These are phyloP conservation scores for Mycena rosella DNA, from an alignment of 768 basidiomycete species.

Conservation along the genomic window DNA sequence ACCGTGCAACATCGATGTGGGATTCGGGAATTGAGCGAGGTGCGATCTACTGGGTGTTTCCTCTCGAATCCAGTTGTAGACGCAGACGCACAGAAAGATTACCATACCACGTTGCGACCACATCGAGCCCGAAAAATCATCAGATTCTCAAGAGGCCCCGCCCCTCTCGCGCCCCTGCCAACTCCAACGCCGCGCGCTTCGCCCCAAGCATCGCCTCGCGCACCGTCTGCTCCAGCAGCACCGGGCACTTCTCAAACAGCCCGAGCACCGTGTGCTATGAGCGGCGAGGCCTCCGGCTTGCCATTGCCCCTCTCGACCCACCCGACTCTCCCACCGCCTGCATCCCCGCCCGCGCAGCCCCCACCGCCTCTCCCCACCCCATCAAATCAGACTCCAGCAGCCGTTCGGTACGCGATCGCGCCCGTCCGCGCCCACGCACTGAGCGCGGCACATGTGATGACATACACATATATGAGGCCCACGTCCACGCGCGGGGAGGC, in stretches of 20 bases:
- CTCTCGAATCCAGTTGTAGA: no score
- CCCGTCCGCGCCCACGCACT: slow-evolving; percentile 50
- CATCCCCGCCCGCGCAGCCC: slow-evolving; percentile 9
- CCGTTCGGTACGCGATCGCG: slow-evolving; percentile 35
- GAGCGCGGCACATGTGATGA: no score
- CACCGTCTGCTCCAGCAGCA: slow-evolving; percentile 24
- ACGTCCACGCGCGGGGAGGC: slow-evolving; percentile 49
- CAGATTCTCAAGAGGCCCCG: no score
- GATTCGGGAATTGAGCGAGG: no score
- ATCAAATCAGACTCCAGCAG: slow-evolving; percentile 43
- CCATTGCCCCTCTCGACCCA: neutral
- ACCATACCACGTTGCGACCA: no score
- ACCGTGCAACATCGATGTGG: no score
- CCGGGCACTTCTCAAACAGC: slow-evolving; percentile 20
- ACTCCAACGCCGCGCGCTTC: slow-evolving; percentile 27
- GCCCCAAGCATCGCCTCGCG: slow-evolving; percentile 26
- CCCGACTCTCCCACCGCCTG: neutral
- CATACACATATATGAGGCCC: no score
- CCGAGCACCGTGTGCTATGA: slow-evolving; percentile 29
- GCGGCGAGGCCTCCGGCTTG: slow-evolving; percentile 15
- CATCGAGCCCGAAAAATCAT: no score
- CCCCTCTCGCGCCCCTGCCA: neutral
- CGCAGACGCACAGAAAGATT: no score
- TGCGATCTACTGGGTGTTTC: no score
- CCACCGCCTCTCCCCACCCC: slow-evolving; percentile 38